Evolutionary conservation across 768 basidiomycete species (phyloP).

Genomic region (Leucogyrophana mollusca): DNA sequence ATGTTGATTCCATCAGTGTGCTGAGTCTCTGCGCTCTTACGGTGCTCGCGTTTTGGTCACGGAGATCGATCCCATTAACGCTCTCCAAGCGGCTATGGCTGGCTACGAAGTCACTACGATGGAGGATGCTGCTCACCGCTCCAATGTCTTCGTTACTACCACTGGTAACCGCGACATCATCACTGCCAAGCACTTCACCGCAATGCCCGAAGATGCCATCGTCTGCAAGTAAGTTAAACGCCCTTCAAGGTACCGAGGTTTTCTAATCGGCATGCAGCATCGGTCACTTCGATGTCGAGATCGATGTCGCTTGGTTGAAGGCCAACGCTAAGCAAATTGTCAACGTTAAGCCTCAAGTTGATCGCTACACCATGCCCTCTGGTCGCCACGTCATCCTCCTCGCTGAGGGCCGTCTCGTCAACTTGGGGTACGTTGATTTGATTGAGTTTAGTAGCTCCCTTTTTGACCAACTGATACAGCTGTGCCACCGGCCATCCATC

Average conservation of each 20-base stretch:
- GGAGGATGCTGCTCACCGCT: constrained; percentile 90
- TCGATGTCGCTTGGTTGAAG: constrained; percentile 99
- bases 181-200: constrained; percentile 84
- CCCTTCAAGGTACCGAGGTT: constrained; percentile 4
- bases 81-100: constrained; percentile 99
- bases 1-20: constrained; percentile 62
- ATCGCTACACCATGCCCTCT: constrained; percentile 89
- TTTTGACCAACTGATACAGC: constrained; percentile 33
- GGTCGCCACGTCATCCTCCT: constrained; percentile 97
- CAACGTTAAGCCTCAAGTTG: constrained; percentile 99
- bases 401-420: constrained; percentile 98
- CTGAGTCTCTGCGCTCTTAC: constrained; percentile 95
- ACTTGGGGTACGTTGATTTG: constrained; percentile 71
- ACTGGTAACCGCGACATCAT: constrained; percentile 99
- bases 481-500: constrained; percentile 99
- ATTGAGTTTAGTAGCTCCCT: background rate
- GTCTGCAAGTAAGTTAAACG: constrained; percentile 82
- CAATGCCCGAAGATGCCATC: constrained; percentile 98
- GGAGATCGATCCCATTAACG: constrained; percentile 99
- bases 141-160: constrained; percentile 96
- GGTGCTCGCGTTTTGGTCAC: constrained; percentile 95
- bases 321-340: constrained; percentile 75
- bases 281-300: constrained; percentile 85
- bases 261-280: constrained; percentile 47
- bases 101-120: constrained; percentile 99